Evolutionary conservation across 495 filamentous ascomycete species (phyloP).

Genomic region (Apiosordaria backusii): DNA sequence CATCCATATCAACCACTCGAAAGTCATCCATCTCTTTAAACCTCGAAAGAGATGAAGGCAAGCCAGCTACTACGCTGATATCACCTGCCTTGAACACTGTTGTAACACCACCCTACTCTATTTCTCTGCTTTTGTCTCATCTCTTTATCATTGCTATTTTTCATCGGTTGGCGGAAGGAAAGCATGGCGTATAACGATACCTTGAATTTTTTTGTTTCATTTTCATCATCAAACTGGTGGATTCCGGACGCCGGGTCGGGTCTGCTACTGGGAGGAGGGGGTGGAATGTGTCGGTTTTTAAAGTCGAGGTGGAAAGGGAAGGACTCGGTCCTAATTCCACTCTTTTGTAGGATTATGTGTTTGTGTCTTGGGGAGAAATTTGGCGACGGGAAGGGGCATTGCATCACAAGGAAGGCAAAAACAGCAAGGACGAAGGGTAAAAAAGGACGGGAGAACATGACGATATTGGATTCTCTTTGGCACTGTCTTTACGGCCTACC

Average conservation of each 20-base stretch:
- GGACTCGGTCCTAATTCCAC: constrained; percentile 15
- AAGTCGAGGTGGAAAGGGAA: constrained; percentile 2
- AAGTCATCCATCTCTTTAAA: neutral
- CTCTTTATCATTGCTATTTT: neutral
- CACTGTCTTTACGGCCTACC: neutral
- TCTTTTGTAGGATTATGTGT: constrained; percentile 18
- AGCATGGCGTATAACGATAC: neutral
- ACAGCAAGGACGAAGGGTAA: neutral
- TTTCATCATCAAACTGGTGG: neutral
- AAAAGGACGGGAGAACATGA: neutral
- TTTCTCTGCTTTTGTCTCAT: neutral
- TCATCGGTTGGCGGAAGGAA: neutral
- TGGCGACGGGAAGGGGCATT: neutral
- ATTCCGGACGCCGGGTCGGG: neutral
- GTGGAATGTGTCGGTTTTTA: neutral
- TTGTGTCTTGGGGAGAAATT: neutral
- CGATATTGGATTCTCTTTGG: neutral
- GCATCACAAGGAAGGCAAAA: neutral
- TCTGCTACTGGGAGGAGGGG: neutral
- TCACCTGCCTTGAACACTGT: neutral
- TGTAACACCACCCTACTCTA: neutral
- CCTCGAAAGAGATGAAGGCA: neutral
- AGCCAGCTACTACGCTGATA: neutral
- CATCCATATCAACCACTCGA: neutral
- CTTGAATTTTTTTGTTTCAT: neutral